A percentile compares a stretch with the other conserved stretches of the same genome.
Evolutionary conservation across 306 rosid species (phyloP).

Genomic region (peach (Prunus persica)): Prunus_persica_NCBIv2 NC_034016.1:20588001-20588500

Average conservation of each 20-base stretch:
- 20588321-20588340: neutral
- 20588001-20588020: constrained; percentile 64
- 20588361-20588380: neutral
- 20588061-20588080: constrained; percentile 57
- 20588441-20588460: constrained; percentile 71
- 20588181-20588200: constrained; percentile 40
- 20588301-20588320: neutral
- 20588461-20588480: constrained; percentile 63
- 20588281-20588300: constrained; percentile 61
- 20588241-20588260: constrained; percentile 75
- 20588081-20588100: constrained; percentile 12
- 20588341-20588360: too few species aligned
- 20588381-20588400: constrained; percentile 35
- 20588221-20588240: constrained; percentile 78
- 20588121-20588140: neutral
- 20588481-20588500: constrained; percentile 78
- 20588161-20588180: too few species aligned
- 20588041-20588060: constrained; percentile 64
- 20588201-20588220: constrained; percentile 81
- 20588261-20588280: constrained; percentile 80
- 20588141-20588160: neutral
- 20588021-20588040: constrained; percentile 80
- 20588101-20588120: neutral
- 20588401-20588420: constrained; percentile 53
- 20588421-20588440: constrained; percentile 52